Conservation (phyloP, 2,329 filamentous ascomycete species). For the Sclerotinia borealis region DNA sequence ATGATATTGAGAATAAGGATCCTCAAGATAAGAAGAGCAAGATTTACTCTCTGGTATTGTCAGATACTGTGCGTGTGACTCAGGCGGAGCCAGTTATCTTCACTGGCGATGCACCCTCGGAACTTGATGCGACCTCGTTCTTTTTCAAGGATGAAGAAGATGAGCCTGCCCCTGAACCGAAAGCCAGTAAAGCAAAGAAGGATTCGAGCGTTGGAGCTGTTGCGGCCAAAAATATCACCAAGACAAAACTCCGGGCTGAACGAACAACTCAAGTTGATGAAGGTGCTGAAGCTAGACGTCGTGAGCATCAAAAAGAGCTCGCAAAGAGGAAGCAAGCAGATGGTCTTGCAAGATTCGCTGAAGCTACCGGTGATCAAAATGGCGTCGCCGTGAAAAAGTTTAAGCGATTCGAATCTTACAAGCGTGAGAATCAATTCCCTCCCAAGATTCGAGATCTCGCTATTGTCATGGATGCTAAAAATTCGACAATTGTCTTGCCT, state of each 20-base stretch:
- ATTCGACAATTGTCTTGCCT: conserved; percentile 81
- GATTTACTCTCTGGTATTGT: conserved; percentile 81
- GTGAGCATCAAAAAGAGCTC: conserved; percentile 87
- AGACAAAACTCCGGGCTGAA: conserved; percentile 85
- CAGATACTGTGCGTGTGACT: conserved; percentile 87
- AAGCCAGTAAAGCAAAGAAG: conserved; percentile 87
- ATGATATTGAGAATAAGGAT: conserved; percentile 79
- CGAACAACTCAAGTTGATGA: conserved; percentile 83
- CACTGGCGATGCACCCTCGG: conserved; percentile 85
- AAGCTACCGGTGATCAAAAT: conserved; percentile 77
- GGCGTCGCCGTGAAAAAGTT: conserved; percentile 96
- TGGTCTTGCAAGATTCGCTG: conserved; percentile 77
- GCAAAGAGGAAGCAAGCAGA: conserved; percentile 85
- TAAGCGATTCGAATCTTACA: conserved; percentile 98
- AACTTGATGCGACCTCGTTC: conserved; percentile 92
- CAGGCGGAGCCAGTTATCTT: conserved; percentile 77
- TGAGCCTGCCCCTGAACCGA: conserved; percentile 53
- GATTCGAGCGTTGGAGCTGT: conserved; percentile 78
- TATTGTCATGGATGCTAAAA: conserved; percentile 87
- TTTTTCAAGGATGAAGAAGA: conserved; percentile 98
- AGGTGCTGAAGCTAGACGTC: conserved; percentile 78
- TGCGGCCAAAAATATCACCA: conserved; percentile 91
- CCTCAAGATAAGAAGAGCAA: conserved; percentile 87
- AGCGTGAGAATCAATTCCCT: conserved; percentile 92
- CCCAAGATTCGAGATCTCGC: conserved; percentile 74